Conservation (phyloP, 2,329 filamentous ascomycete genomes). For the Paracoccidioides lutzii region DNA sequence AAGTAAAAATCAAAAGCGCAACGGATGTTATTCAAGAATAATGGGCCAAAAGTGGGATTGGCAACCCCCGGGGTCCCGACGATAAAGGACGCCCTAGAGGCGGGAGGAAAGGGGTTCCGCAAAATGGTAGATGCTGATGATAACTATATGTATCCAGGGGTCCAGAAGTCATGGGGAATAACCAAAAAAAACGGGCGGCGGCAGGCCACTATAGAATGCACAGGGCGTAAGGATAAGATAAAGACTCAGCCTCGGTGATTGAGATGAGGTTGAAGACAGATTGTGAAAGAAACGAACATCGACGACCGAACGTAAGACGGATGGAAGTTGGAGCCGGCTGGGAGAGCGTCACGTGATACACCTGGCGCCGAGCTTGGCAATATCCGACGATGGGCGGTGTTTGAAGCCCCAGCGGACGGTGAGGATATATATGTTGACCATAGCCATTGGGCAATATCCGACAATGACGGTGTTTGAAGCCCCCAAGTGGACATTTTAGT, state of each 20-base stretch:
- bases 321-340: background rate
- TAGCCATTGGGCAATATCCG: too few species aligned
- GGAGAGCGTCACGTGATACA: background rate
- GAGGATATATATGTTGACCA: too few species aligned
- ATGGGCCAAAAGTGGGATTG: background rate
- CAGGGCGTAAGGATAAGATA: background rate
- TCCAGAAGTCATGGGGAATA: background rate
- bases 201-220: background rate
- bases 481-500: too few species aligned
- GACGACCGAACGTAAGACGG: background rate
- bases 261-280: background rate
- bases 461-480: too few species aligned
- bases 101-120: too few species aligned
- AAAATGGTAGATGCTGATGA: background rate
- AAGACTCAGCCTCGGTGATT: background rate
- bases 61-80: background rate
- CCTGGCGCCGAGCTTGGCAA: background rate
- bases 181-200: background rate
- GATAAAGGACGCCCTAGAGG: too few species aligned
- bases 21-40: background rate
- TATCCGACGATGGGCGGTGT: background rate
- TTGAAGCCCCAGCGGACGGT: too few species aligned
- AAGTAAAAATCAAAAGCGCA: background rate
- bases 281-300: background rate
- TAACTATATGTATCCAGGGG: background rate